Conservation (phyloP, 345 rosid species). For the Odontarrhena argentea region DNA sequence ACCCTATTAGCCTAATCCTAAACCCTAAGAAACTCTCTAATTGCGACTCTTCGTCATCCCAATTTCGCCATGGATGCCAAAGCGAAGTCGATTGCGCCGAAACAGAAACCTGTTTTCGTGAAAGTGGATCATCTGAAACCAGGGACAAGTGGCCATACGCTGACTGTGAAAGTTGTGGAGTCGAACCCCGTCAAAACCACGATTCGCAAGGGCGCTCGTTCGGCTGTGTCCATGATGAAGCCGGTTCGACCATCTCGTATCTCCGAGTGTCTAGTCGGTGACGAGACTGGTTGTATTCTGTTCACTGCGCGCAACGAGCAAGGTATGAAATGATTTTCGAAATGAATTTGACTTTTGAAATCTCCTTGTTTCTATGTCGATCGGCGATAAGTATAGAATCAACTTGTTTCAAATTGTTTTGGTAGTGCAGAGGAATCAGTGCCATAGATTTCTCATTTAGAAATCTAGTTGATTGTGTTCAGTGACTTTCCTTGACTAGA, state of each 20-base stretch:
- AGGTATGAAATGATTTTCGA: slow-evolving; percentile 37
- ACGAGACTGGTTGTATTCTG: slow-evolving; percentile 62
- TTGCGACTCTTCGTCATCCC: too few species aligned
- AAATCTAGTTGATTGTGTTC: too few species aligned
- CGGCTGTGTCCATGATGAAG: not conserved
- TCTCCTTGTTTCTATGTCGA: too few species aligned
- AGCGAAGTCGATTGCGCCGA: slow-evolving; percentile 5
- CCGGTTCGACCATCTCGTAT: slow-evolving; percentile 48
- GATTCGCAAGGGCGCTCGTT: slow-evolving; percentile 31
- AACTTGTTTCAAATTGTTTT: too few species aligned
- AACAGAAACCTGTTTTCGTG: slow-evolving; percentile 60
- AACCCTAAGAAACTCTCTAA: too few species aligned
- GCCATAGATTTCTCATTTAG: too few species aligned
- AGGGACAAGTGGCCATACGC: slow-evolving; percentile 59
- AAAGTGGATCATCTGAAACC: slow-evolving; percentile 62
- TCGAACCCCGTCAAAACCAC: slow-evolving; percentile 47
- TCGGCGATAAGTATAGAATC: too few species aligned
- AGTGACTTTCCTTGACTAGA: too few species aligned
- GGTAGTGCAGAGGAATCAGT: too few species aligned
- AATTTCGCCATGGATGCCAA: too few species aligned
- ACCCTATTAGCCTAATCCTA: too few species aligned
- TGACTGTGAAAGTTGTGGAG: slow-evolving; percentile 55
- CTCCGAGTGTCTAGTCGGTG: slow-evolving; percentile 66
- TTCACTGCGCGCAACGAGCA: slow-evolving; percentile 78
- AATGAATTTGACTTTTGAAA: too few species aligned